Base-by-base conservation (phyloP, 2,329 filamentous ascomycete genomes). In the Emergomyces orientalis region DNA sequence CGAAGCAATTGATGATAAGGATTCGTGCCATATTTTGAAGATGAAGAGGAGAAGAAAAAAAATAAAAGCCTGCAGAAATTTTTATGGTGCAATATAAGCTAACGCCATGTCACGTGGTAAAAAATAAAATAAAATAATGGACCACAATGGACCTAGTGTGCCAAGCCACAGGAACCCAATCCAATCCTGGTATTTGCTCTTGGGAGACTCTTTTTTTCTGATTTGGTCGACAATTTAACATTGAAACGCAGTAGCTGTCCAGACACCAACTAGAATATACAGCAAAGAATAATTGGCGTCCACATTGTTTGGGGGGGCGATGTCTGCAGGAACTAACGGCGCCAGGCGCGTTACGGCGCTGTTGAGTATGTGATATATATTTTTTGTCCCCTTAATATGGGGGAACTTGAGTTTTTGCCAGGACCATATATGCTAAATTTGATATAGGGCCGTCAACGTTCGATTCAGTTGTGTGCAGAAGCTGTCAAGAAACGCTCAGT, bases 1-100 rank as follows among this genome's bases (percentile, higher is more conserved):
- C 72, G 81, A 81, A 81, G 84, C 81, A 87, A 84, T 86, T 91
- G 90, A 92, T 85, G 92, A 96, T 97, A 97, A 96, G 92, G 91
- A 88, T 85, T 83, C 80, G 85, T 88, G 89, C 88, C 88, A 81
- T 83, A 80, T 76, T 61, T 51, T 57, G 54, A 47, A 47, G 57
- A 45, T 76, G 75, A 75, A 61, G 25, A 58, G 37, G 47, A 62
- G 69, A 72, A 77, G 70, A 77, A 71, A 68, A 9, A 9, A 74
- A 73, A 19, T 34, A 74, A 70, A 69, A 69, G 67, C 67, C 71
- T 68, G 68, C 30, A 61, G 61, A 67, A 67, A 68, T 63, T 58
- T 64, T 66, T 52, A 14, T 7, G 9, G 32, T 3, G 27, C 9
- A n/a, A 34, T 39, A 43, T 32, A 34, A 30, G 45, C 1, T 13